Evolutionary conservation across 2,329 filamentous ascomycete species (phyloP), one percentile per base, ranked within the genome.

Genomic region (Microascus cirrosus): DNA sequence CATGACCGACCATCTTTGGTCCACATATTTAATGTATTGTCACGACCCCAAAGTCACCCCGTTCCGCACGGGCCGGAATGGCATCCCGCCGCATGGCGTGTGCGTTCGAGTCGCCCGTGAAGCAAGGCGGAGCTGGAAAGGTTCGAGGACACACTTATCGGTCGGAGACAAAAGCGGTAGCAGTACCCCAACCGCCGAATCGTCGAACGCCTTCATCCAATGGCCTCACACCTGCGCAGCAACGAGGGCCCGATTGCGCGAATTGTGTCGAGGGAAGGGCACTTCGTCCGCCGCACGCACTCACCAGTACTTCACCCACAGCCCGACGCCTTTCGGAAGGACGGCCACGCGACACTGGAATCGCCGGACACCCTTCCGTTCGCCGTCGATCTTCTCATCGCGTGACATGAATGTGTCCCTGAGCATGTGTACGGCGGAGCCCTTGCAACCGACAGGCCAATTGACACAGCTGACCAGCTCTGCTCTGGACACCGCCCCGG

Each of bases 41-140:
- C 81, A 85, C 65, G 84, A 87, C 63, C 83, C 84, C 53, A 83
- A 81, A 54, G 82, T 86, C 2, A 87, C 84, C 1, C 84, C 84
- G 0, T 82, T 87, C 61, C 78, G 81, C 56, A 75, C 85, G 58
- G 79, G 82, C 60, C 84, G 83, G 64, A 83, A 81, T 64, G 78
- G 79, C 59, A 78, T 87, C 28, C 84, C 84, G 8, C 84, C 84
- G 2, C 76, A 83, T 51, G 84, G 84, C 18, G 83, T 87, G 11
- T 85, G 82, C 64, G 67, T 79, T 64, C 81, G 84, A 53, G 84
- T 87, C 45, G 80, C 84, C n/a, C 76, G 84, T 61, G 82, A 85
- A 64, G 79, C 84, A 22, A 85, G 80, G 70, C 75, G 81, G 65
- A 86, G 80, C 64, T 87, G 84, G 84, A 86, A 82, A 66, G 83